phyloP scores from a whole-genome alignment of 2,329 filamentous ascomycete species.

The Grosmannia huntii region DNA sequence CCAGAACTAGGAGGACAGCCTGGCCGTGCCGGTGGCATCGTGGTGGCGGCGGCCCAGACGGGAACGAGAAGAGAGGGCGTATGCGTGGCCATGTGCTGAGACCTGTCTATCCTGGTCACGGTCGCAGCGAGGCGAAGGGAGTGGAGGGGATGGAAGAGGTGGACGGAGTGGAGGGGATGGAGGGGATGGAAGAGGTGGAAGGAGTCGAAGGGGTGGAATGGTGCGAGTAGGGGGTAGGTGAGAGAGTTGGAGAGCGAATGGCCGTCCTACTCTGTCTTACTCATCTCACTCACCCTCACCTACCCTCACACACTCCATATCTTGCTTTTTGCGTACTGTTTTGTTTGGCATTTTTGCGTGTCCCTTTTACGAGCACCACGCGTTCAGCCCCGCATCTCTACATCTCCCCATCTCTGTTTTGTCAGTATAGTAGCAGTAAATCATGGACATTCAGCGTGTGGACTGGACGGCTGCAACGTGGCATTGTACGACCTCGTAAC shows the following conservation, averaged over 20 bases:
- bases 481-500: too few relatives aligned
- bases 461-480: too few relatives aligned
- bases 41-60: too few relatives aligned
- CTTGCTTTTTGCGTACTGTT: background rate
- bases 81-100: background rate
- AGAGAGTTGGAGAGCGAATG: too few relatives aligned
- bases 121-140: too few relatives aligned
- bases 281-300: too few relatives aligned
- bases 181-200: background rate
- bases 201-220: too few relatives aligned
- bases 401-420: background rate
- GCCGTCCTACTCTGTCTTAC: too few relatives aligned
- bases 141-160: background rate
- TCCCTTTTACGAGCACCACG: background rate
- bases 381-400: background rate
- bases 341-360: background rate
- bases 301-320: background rate
- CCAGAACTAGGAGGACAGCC: slow-evolving; percentile 33
- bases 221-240: background rate
- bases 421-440: slow-evolving; percentile 3
- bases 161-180: too few relatives aligned
- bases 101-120: too few relatives aligned
- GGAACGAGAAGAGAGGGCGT: too few relatives aligned
- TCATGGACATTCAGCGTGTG: background rate
- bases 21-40: background rate